Conservation (phyloP, 2,329 filamentous ascomycete species). For the Ascochyta fabae region DNA sequence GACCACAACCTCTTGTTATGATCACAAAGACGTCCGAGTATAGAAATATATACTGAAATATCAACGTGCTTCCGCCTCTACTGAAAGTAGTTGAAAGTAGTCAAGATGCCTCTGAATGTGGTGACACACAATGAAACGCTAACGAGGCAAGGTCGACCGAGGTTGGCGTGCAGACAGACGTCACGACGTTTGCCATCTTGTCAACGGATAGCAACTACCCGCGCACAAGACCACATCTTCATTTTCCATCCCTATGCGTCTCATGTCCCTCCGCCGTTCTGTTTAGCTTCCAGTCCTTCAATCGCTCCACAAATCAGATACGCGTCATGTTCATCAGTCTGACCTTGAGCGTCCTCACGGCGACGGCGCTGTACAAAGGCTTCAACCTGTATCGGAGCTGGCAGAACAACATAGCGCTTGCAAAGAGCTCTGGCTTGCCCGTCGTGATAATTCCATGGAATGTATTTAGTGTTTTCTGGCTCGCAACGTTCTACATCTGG, state of each 20-base stretch:
- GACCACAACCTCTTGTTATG: slow-evolving; percentile 4
- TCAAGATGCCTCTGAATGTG: slow-evolving; percentile 1
- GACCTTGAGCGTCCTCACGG: slow-evolving; percentile 32
- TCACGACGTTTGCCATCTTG: slow-evolving; percentile 25
- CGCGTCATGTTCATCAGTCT: slow-evolving; percentile 25
- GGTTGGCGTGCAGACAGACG: slow-evolving; percentile 24
- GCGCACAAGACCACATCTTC: slow-evolving; percentile 15
- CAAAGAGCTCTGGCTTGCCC: slow-evolving; percentile 56
- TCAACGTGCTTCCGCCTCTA: neutral
- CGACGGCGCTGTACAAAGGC: slow-evolving; percentile 41
- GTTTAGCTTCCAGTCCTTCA: slow-evolving; percentile 3
- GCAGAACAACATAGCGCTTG: slow-evolving; percentile 51
- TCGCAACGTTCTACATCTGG: slow-evolving; percentile 62
- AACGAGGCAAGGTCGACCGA: slow-evolving; percentile 30
- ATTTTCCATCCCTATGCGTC: slow-evolving; percentile 8
- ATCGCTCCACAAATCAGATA: slow-evolving; percentile 5
- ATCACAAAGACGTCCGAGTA: neutral
- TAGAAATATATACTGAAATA: neutral
- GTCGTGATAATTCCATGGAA: slow-evolving; percentile 52
- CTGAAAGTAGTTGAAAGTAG: neutral
- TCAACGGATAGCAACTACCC: slow-evolving; percentile 15
- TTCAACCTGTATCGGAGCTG: slow-evolving; percentile 47
- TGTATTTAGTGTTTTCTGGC: slow-evolving; percentile 62
- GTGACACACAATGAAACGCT: slow-evolving; percentile 35
- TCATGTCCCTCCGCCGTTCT: slow-evolving; percentile 1